Conservation (phyloP, 1,284 basidiomycete genomes). For the Irpex sp. region DNA sequence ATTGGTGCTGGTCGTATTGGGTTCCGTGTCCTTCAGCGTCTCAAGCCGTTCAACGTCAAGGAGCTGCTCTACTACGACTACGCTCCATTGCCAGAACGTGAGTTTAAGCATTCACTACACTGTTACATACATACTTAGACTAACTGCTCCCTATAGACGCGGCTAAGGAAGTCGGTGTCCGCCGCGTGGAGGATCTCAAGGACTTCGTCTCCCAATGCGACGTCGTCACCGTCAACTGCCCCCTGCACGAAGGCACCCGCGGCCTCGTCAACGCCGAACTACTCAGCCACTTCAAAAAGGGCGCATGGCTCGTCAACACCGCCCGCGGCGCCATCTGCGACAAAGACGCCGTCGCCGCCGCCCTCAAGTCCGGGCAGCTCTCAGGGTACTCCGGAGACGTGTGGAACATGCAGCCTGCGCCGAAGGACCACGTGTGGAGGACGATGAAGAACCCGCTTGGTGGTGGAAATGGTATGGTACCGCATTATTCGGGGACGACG, state of each 20-base stretch:
- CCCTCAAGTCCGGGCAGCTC: conserved; percentile 61
- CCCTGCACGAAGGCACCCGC: conserved; percentile 81
- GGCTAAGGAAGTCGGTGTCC: conserved; percentile 64
- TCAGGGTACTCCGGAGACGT: conserved; percentile 64
- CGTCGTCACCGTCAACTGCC: conserved; percentile 84
- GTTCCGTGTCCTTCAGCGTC: conserved; percentile 83
- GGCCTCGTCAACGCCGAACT: conserved; percentile 80
- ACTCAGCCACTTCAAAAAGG: conserved; percentile 84
- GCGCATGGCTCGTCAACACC: conserved; percentile 20
- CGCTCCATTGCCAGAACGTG: conserved; percentile 68
- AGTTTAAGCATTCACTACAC: background rate
- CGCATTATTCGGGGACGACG: conserved; percentile 89
- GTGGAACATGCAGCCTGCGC: conserved; percentile 83
- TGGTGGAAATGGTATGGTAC: conserved; percentile 82
- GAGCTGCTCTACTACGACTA: conserved; percentile 93
- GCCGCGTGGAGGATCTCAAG: conserved; percentile 77
- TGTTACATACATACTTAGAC: background rate
- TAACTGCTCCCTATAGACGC: conserved; percentile 40
- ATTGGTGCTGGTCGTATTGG: conserved; percentile 88
- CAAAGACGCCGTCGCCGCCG: conserved; percentile 18
- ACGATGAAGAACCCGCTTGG: conserved; percentile 78
- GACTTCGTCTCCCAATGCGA: conserved; percentile 80
- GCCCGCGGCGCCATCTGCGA: conserved; percentile 20
- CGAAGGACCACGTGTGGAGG: conserved; percentile 85
- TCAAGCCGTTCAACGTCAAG: conserved; percentile 84